Base-by-base conservation (phyloP, 257 asterid genomes). In the Buddleja alternifolia region DNA sequence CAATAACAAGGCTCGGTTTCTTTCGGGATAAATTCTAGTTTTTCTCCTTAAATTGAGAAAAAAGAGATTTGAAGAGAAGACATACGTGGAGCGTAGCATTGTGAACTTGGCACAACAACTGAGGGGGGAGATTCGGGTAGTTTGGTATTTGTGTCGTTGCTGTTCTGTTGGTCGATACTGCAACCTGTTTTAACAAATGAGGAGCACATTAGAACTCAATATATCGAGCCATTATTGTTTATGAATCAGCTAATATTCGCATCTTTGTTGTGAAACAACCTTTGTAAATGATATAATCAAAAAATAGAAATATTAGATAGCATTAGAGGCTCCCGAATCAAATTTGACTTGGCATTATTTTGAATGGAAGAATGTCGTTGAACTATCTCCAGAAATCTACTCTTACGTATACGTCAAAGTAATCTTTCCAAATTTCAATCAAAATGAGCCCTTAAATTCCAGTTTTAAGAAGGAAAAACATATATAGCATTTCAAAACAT, bases 81-180 rank as follows among this genome's bases (percentile, higher is more conserved):
- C 81, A 15, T 87, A 90, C 97, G 76, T 90, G 97, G 61, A 83
- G 88, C 4, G 91, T 90, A 59, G 81, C 88, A 76, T 77, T 88
- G 86, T 90, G 97, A 52, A 90, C 97, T 90, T 87, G 97, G 75
- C 97, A 85, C 83, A 90, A 52, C 72, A 90, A 70, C 57, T 90
- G 97, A 34, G 97, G 82, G 19, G 97, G 82, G 55, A 90, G 95
- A 74, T 82, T 87, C 14, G 95, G 95, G 66, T 90, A 90, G 63
- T 83, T 87, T 0, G 97, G 95, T 29, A 85, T 84, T 48, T 90
- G 97, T 5, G 91, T 74, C 32, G 97, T 85, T 32, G 97, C 89
- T 34, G 89, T 68, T 71, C 93, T 81, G 66, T 90, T 90, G 9
- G 97, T 90, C 37, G 97, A 90, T 58, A 81, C 93, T n/a, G 97